Conservation (phyloP, 345 rosid genomes). For the Citrus medica region DNA sequence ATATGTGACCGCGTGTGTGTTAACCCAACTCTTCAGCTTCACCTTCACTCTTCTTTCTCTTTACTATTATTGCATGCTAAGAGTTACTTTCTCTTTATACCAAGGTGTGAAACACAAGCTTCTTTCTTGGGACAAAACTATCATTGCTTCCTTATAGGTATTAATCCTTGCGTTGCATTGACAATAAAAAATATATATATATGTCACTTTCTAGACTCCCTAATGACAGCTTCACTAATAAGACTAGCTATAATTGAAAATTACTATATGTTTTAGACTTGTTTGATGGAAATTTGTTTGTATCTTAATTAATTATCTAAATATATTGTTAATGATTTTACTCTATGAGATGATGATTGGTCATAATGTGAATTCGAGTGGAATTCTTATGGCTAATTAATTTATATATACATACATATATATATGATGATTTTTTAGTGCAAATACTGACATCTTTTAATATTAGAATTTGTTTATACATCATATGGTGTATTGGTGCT, state of each 20-base stretch:
- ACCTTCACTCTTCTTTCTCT: constrained; percentile 30
- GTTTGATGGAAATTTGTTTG: constrained; percentile 7
- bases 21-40: constrained; percentile 31
- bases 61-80: not conserved
- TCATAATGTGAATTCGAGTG: constrained; percentile 41
- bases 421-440: too few species aligned
- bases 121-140: constrained; percentile 38
- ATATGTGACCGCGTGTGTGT: too few species aligned
- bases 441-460: too few species aligned
- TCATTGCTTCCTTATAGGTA: constrained; percentile 40
- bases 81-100: constrained; percentile 7
- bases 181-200: not conserved
- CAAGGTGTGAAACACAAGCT: constrained; percentile 51
- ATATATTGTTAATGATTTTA: constrained; percentile 13
- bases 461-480: too few species aligned
- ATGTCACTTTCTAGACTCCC: constrained; percentile 20
- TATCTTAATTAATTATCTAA: constrained; percentile 5
- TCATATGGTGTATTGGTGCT: too few species aligned
- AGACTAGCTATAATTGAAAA: constrained; percentile 21
- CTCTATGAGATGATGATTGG: constrained; percentile 47
- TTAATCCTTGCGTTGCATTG: constrained; percentile 23
- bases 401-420: not conserved
- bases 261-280: constrained; percentile 4
- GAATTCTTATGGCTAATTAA: constrained; percentile 23
- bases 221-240: constrained; percentile 5